Evolutionary conservation across 345 rosid species (phyloP).

Genomic region (Iberis pinnata): DNA sequence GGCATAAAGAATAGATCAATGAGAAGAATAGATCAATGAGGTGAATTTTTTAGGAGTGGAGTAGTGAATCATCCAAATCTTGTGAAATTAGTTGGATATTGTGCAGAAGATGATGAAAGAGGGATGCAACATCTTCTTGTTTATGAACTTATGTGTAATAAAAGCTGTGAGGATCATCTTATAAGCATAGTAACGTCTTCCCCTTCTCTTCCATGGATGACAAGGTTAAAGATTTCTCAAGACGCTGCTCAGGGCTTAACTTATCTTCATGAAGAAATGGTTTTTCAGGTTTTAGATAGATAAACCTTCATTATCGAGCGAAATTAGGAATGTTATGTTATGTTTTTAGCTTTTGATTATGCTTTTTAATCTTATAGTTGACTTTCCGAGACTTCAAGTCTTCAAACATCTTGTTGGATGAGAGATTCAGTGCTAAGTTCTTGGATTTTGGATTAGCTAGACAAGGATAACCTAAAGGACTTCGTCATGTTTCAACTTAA

Average conservation of each 20-base stretch:
- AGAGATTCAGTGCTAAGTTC: conserved; percentile 78
- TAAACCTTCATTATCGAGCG: no score
- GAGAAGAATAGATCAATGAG: no score
- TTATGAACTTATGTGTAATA: conserved; percentile 80
- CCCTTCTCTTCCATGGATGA: conserved; percentile 61
- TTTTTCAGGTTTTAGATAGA: conserved; percentile 77
- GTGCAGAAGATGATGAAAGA: conserved; percentile 90
- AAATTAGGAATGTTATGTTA: not conserved
- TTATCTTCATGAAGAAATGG: conserved; percentile 95
- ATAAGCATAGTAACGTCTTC: conserved; percentile 39
- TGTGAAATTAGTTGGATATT: conserved; percentile 81
- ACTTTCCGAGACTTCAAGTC: conserved; percentile 91
- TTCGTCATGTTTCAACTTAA: conserved; percentile 76
- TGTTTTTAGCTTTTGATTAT: not conserved
- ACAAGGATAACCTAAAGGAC: conserved; percentile 86
- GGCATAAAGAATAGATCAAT: conserved; percentile 99
- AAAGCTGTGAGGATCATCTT: conserved; percentile 88
- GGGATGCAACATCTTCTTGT: conserved; percentile 88
- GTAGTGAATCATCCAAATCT: conserved; percentile 93
- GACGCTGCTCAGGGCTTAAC: conserved; percentile 95
- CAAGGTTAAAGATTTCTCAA: conserved; percentile 67
- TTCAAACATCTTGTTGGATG: conserved; percentile 80
- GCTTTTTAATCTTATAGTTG: conserved; percentile 38
- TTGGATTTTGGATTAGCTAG: conserved; percentile 96
- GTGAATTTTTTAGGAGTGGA: conserved; percentile 84